phyloP scores from a whole-genome alignment of 495 filamentous ascomycete species.

The Aspergillus conjunctus region DNA sequence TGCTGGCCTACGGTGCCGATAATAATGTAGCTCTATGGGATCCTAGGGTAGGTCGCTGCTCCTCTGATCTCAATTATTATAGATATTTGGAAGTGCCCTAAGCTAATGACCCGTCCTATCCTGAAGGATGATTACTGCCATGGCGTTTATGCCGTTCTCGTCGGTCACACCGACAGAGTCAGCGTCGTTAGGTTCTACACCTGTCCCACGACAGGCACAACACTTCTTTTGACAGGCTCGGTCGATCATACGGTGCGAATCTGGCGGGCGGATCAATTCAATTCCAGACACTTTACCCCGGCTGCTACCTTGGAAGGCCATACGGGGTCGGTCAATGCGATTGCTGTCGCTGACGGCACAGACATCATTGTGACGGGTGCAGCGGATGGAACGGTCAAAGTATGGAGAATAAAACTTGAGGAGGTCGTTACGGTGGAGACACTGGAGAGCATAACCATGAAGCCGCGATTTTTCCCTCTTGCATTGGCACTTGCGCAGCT shows the following conservation, averaged over 20 bases:
- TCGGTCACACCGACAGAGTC: slow-evolving; percentile 79
- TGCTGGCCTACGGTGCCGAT: slow-evolving; percentile 88
- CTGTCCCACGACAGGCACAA: slow-evolving; percentile 45
- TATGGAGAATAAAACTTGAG: slow-evolving; percentile 64
- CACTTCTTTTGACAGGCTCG: slow-evolving; percentile 74
- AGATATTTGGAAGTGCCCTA: slow-evolving; percentile 4
- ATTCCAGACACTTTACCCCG: slow-evolving; percentile 38
- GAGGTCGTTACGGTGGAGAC: slow-evolving; percentile 45
- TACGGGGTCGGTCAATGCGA: slow-evolving; percentile 74
- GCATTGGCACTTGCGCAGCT: slow-evolving; percentile 66
- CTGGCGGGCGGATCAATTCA: slow-evolving; percentile 54
- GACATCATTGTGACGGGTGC: slow-evolving; percentile 70
- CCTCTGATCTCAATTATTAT: neutral
- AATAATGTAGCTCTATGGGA: slow-evolving; percentile 88
- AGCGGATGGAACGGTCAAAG: slow-evolving; percentile 79
- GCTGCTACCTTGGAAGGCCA: slow-evolving; percentile 62
- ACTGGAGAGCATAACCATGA: slow-evolving; percentile 71
- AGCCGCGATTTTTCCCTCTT: slow-evolving; percentile 79
- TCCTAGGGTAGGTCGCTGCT: slow-evolving; percentile 64
- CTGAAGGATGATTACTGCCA: slow-evolving; percentile 48
- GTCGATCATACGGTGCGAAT: slow-evolving; percentile 77
- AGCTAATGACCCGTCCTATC: slow-evolving; percentile 13
- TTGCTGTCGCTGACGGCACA: slow-evolving; percentile 57
- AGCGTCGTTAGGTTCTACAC: slow-evolving; percentile 81
- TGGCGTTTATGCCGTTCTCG: slow-evolving; percentile 71